Evolutionary conservation across 169 alveolate genomes (phyloP), one percentile per base, ranked within the genome.

Genomic region (Plasmodium gonderi): DNA sequence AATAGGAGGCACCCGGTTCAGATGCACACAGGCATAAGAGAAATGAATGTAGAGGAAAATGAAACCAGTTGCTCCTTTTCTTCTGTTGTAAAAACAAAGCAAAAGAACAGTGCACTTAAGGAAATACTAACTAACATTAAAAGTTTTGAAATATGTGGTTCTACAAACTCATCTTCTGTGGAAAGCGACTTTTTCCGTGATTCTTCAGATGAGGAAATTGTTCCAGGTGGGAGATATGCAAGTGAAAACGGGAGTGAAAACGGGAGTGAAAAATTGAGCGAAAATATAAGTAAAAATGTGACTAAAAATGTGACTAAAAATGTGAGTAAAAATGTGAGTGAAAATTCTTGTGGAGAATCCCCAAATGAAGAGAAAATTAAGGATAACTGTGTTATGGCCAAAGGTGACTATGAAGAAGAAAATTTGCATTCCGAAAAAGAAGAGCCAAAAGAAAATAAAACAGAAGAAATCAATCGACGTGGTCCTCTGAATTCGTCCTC

Each of bases 161-260:
- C 64, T 23, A 8, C 38, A 33, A 49, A 69, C 31, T 44, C 64
- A 40, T 47, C 92, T n/a, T 83, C 83, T 17, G 64, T 83, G 7
- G 92, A 38, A 0, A 83, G 82, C 77, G 83, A 83, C 45, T 20
- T 83, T 17, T 49, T 83, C 64, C 72, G 64, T 23, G 77, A 72
- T 26, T 79, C 51, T 42, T 81, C 42, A 14, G 91, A 81, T 81
- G 29, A 42, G 76, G 17, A 20, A 11, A 36, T 23, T 29, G n/a
- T 31, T 26, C 11, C 11, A 5, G 42, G 42, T 12, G 38, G 64
- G 29, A 26, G 17, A 5, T 1, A 12, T 3, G 11, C 29, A 5
- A 0, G 26, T 26, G 44, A 12, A 36, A 64, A 78, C 7, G n/a
- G 33, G n/a, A 76, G 51, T 47, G n/a, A 44, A 2, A 17, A 29